Percentiles rank a stretch among this genome's conserved stretches.
Conservation (phyloP, 2,329 filamentous ascomycete species). For the Ascochyta rabiei region DNA sequence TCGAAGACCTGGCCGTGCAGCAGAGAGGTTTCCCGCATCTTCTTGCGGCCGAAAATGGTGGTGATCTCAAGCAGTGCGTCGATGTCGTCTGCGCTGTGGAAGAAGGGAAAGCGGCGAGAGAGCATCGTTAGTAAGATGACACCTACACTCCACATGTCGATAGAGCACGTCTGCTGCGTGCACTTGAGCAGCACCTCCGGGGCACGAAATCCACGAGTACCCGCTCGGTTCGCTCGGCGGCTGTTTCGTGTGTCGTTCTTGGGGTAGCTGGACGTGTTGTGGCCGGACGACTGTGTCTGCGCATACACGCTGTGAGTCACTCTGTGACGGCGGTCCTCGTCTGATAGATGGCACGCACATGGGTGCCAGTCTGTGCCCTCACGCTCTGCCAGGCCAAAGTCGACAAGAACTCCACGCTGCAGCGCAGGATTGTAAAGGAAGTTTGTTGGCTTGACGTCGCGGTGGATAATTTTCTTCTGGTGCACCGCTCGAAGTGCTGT, state of each 20-base stretch:
- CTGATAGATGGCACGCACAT: slow-evolving; percentile 77
- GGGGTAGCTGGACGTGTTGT: slow-evolving; percentile 70
- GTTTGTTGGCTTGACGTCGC: slow-evolving; percentile 97
- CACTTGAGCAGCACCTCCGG: slow-evolving; percentile 98
- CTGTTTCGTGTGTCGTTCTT: slow-evolving; percentile 89
- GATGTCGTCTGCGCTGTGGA: slow-evolving; percentile 97
- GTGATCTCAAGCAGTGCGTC: slow-evolving; percentile 98
- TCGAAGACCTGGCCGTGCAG: slow-evolving; percentile 92
- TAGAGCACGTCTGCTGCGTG: slow-evolving; percentile 87
- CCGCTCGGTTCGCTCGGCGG: slow-evolving; percentile 89
- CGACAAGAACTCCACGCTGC: slow-evolving; percentile 89
- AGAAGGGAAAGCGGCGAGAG: slow-evolving; percentile 92
- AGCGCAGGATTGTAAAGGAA: slow-evolving; percentile 88
- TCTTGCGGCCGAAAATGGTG: slow-evolving; percentile 85
- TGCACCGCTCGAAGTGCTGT: slow-evolving; percentile 85
- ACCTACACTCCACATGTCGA: slow-evolving; percentile 96
- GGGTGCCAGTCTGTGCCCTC: slow-evolving; percentile 74
- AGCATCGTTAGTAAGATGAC: slow-evolving; percentile 97
- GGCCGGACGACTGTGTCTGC: slow-evolving; percentile 54
- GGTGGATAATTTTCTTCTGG: slow-evolving; percentile 81
- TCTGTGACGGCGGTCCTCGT: slow-evolving; percentile 64
- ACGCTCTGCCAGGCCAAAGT: slow-evolving; percentile 92
- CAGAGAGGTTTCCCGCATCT: slow-evolving; percentile 82
- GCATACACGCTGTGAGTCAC: slow-evolving; percentile 65
- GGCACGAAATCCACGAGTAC: slow-evolving; percentile 92